Evolutionary conservation across 306 rosid species (phyloP), one percentile per base, ranked within the genome.

Genomic region (Comarum palustre): DNA sequence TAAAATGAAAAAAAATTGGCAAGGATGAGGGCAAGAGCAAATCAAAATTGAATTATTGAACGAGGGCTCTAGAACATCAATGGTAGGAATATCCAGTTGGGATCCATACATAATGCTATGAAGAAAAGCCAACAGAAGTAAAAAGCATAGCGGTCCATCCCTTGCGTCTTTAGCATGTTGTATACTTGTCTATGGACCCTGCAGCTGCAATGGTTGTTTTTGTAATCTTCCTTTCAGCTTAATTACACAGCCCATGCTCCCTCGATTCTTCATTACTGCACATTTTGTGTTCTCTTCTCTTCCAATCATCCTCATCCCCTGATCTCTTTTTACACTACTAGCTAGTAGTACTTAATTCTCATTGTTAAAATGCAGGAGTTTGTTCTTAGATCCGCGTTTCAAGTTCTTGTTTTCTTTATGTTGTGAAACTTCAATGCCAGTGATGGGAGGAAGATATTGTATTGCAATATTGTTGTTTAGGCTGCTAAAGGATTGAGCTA

Each of bases 61-160:
- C 72, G 73, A 66, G 62, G 32, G 34, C 8, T 81, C 65, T 45
- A 73, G 77, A 80, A 66, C 61, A 80, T 27, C 15, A 74, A 75
- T 78, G 42, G 66, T 34, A 38, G 73, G 89, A 87, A 87, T 87
- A 81, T 87, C 89, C 84, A 81, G 71, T 81, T 74, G 74, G 86
- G 81, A 85, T 83, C 79, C 70, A 59, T 66, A 42, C 50, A 39
- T 48, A 65, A 74, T 46, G 67, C 7, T 62, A 80, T 76, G 78
- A 83, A 84, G 81, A 86, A 75, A 74, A 78, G 66, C 80, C 79
- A 80, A 82, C 24, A 62, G 34, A 77, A 77, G 63, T 74, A 79
- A 79, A 75, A 75, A 77, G 25, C 62, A 80, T 38, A 55, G 85
- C 76, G 92, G 92, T 84, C 92, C 39, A 36, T 36, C 1, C 90